Evolutionary conservation across 2,329 filamentous ascomycete genomes (phyloP).

Genomic region (Pezicula carpinea): DNA sequence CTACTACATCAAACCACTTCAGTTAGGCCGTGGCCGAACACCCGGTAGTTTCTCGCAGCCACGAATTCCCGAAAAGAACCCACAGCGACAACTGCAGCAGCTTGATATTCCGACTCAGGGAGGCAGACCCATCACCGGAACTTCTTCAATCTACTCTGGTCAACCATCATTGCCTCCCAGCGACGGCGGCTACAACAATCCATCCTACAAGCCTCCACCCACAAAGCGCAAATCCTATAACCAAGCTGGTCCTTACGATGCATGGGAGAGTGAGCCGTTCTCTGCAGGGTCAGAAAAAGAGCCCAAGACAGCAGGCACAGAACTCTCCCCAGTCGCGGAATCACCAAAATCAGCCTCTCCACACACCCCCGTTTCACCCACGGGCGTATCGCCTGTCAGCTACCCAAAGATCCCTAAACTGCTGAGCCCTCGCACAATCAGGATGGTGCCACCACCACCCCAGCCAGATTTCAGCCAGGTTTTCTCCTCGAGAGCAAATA

Average conservation of each 20-base stretch:
- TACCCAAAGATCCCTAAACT: conserved; percentile 10
- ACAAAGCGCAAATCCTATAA: conserved; percentile 9
- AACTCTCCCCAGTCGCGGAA: conserved; percentile 26
- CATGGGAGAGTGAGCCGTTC: conserved; percentile 8
- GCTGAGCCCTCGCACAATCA: neutral
- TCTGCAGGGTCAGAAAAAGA: conserved; percentile 8
- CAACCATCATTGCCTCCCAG: conserved; percentile 4
- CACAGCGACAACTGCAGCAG: conserved; percentile 3
- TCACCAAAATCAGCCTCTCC: conserved; percentile 13
- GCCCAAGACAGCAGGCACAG: conserved; percentile 10
- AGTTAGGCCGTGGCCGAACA: conserved; percentile 2
- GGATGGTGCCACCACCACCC: conserved; percentile 16
- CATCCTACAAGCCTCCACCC: conserved; percentile 1
- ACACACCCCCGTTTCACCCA: conserved; percentile 10
- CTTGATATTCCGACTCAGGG: conserved; percentile 9
- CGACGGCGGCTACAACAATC: conserved; percentile 1
- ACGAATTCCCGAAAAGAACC: conserved; percentile 12
- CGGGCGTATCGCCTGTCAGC: conserved; percentile 8
- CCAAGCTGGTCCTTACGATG: conserved; percentile 21
- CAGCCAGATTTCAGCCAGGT: conserved; percentile 14
- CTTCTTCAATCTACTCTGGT: conserved; percentile 9
- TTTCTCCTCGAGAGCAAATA: neutral
- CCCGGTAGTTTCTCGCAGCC: conserved; percentile 21
- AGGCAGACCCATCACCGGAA: conserved; percentile 5
- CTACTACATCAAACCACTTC: conserved; percentile 13